These are phyloP conservation scores for Pestalotiopsis sp. DNA, from an alignment of 2,329 filamentous ascomycete species.

Conservation along the genomic window DNA sequence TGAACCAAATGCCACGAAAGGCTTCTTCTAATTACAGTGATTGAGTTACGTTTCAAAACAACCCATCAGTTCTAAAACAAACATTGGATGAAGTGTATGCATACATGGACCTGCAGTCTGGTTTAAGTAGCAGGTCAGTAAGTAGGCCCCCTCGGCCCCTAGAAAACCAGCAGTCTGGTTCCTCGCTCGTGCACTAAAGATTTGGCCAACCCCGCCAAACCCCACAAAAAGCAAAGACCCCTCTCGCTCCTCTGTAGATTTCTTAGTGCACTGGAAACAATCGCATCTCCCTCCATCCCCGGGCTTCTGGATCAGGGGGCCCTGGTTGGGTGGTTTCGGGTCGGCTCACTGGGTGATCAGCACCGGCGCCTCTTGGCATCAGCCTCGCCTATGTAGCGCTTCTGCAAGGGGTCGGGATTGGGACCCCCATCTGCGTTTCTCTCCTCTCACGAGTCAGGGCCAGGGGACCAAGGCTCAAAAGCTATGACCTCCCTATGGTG, in stretches of 20 bases:
- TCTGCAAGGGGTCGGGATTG: slow-evolving; percentile 16
- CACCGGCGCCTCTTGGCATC: slow-evolving; percentile 20
- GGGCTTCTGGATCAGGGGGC: background rate
- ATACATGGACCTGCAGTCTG: too few species aligned
- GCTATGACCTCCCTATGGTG: background rate
- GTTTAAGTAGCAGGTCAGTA: too few species aligned
- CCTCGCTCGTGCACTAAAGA: background rate
- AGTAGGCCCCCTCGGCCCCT: background rate
- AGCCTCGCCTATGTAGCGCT: slow-evolving; percentile 21
- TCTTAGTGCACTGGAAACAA: background rate
- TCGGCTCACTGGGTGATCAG: slow-evolving; percentile 10
- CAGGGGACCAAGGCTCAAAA: background rate
- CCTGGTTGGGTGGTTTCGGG: background rate
- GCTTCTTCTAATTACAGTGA: too few species aligned
- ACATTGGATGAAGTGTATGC: too few species aligned
- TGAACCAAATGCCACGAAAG: too few species aligned
- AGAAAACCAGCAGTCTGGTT: background rate
- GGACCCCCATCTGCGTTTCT: background rate
- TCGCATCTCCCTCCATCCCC: background rate
- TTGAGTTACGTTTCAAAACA: too few species aligned
- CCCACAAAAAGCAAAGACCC: background rate
- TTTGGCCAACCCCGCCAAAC: background rate
- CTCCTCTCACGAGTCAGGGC: background rate
- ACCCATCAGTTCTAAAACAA: too few species aligned
- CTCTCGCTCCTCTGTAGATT: background rate